Percentiles rank a stretch among this genome's conserved stretches.
These are phyloP conservation scores for Simplicillium sp. DNA, from an alignment of 2,329 filamentous ascomycete genomes.

Conservation along the genomic window DNA sequence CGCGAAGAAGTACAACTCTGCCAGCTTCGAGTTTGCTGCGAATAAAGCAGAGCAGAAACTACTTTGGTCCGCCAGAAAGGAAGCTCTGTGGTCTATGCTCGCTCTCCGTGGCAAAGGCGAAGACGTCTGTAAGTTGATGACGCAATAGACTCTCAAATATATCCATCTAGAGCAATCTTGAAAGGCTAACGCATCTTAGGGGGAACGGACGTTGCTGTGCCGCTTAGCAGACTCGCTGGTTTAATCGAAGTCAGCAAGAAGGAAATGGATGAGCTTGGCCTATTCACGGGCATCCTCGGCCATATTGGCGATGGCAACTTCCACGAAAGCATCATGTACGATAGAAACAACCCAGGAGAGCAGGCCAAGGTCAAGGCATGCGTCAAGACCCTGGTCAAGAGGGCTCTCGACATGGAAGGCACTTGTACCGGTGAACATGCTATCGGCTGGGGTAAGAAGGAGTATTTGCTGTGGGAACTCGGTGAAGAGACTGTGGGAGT, in stretches of 20 bases:
- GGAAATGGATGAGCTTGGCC: slow-evolving; percentile 74
- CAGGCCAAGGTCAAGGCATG: slow-evolving; percentile 67
- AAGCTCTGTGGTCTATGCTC: slow-evolving; percentile 77
- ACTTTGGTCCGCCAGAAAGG: slow-evolving; percentile 73
- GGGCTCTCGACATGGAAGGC: slow-evolving; percentile 89
- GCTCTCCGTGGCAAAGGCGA: slow-evolving; percentile 56
- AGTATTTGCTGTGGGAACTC: slow-evolving; percentile 67
- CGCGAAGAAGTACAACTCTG: slow-evolving; percentile 53
- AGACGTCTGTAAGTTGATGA: slow-evolving; percentile 56
- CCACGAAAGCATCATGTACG: slow-evolving; percentile 86
- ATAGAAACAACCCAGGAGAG: slow-evolving; percentile 59
- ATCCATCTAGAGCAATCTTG: slow-evolving; percentile 1
- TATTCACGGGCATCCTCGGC: slow-evolving; percentile 81
- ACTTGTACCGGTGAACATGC: slow-evolving; percentile 87
- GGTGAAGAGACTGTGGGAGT: slow-evolving; percentile 71
- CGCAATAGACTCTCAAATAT: neutral
- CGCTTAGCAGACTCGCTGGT: slow-evolving; percentile 64
- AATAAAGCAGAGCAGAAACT: slow-evolving; percentile 62
- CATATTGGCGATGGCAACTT: slow-evolving; percentile 95
- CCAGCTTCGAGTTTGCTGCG: slow-evolving; percentile 67
- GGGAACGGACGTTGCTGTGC: slow-evolving; percentile 80
- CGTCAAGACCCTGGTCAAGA: slow-evolving; percentile 81
- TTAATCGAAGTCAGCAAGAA: slow-evolving; percentile 79
- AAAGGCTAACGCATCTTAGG: slow-evolving; percentile 25
- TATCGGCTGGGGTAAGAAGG: slow-evolving; percentile 79